A percentile compares a stretch with the other conserved stretches of the same genome.
phyloP scores from a whole-genome alignment of 306 rosid genomes.

The Quercus gilva region DNA sequence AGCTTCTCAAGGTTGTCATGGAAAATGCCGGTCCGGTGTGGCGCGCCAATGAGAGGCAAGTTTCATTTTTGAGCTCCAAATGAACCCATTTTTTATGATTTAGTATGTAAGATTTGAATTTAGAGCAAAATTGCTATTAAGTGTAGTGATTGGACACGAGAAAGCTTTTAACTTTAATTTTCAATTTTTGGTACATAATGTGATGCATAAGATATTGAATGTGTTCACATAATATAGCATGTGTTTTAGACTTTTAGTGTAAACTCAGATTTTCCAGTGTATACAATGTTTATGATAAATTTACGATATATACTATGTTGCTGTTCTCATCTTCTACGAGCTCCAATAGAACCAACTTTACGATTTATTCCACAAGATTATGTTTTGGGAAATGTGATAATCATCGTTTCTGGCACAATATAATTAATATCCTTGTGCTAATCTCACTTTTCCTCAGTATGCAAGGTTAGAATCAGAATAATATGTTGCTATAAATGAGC shows the following conservation, averaged over 20 bases:
- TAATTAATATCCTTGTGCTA: too few relatives aligned
- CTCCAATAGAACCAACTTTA: too few relatives aligned
- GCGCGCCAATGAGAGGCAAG: slow-evolving; percentile 90
- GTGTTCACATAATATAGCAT: not conserved
- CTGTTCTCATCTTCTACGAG: too few relatives aligned
- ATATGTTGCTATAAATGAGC: too few relatives aligned
- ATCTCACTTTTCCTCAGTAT: too few relatives aligned
- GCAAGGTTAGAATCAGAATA: too few relatives aligned
- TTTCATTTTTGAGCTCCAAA: not conserved
- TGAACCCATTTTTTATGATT: not conserved
- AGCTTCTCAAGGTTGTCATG: slow-evolving; percentile 94
- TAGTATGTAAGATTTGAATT: not conserved
- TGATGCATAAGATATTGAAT: not conserved
- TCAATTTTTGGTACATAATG: too few relatives aligned
- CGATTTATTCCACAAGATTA: too few relatives aligned
- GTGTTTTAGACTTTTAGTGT: not conserved
- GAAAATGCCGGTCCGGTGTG: slow-evolving; percentile 76
- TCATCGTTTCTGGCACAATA: too few relatives aligned
- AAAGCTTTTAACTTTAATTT: too few relatives aligned
- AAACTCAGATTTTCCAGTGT: not conserved
- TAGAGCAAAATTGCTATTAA: not conserved
- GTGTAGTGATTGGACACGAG: too few relatives aligned
- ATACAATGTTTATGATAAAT: not conserved
- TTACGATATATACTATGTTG: not conserved
- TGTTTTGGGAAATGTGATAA: too few relatives aligned